Evolutionary conservation across 768 basidiomycete genomes (phyloP).

Genomic region (Tephrocybe rancida): DNA sequence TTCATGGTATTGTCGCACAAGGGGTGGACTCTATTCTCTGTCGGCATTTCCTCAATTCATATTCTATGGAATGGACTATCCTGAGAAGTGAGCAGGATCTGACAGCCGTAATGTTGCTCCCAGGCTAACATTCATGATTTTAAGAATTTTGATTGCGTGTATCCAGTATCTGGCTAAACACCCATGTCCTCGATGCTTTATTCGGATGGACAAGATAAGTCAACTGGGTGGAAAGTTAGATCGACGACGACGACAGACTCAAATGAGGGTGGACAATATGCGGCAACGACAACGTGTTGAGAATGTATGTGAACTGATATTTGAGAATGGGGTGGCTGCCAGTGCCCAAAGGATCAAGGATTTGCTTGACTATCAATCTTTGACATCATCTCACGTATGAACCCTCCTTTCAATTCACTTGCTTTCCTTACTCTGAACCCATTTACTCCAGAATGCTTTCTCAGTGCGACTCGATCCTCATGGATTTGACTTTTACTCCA

Average conservation of each 20-base stretch:
- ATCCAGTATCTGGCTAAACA: slow-evolving; percentile 20
- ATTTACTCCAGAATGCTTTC: slow-evolving; percentile 3
- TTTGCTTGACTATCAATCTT: slow-evolving; percentile 16
- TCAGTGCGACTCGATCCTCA: background rate
- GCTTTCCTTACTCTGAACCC: background rate
- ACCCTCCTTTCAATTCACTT: background rate
- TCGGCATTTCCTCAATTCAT: slow-evolving; percentile 1
- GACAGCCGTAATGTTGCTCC: background rate
- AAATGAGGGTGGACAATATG: background rate
- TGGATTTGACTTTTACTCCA: slow-evolving; percentile 17
- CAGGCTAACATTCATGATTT: background rate
- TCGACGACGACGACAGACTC: background rate
- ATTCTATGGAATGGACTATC: slow-evolving; percentile 8
- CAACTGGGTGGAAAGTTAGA: slow-evolving; percentile 25
- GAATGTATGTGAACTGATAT: slow-evolving; percentile 18
- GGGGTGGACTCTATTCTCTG: slow-evolving; percentile 4
- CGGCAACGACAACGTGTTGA: background rate
- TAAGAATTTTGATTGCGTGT: slow-evolving; percentile 26
- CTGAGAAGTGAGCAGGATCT: slow-evolving; percentile 11
- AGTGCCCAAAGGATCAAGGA: slow-evolving; percentile 4
- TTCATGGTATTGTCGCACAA: slow-evolving; percentile 6
- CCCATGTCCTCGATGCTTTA: slow-evolving; percentile 32
- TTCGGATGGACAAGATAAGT: slow-evolving; percentile 20
- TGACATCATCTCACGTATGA: slow-evolving; percentile 22
- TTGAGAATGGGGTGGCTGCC: slow-evolving; percentile 6